phyloP scores from a whole-genome alignment of 148 eudicot genomes.

The Suaeda aralocaspica region DNA sequence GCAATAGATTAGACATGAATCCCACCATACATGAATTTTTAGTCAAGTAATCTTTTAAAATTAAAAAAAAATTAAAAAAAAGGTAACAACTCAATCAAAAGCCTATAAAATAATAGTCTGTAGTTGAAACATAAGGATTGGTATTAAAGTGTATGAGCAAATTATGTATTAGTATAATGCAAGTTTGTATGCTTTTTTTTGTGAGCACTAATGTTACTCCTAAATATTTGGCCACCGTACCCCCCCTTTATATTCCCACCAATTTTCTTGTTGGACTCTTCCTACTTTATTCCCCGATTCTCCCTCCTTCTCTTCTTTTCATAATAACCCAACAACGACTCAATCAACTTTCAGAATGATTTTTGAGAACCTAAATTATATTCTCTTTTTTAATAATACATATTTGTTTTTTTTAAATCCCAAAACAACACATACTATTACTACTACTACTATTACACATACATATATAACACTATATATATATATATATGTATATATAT shows the following conservation, averaged over 20 bases:
- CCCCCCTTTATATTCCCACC: constrained; percentile 14
- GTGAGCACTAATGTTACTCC: constrained; percentile 16
- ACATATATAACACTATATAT: background rate
- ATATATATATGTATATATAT: constrained; percentile 6
- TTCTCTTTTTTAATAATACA: background rate
- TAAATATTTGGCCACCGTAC: constrained; percentile 26
- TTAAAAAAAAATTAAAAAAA: too few relatives aligned
- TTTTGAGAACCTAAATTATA: constrained; percentile 15
- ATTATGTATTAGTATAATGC: too few relatives aligned
- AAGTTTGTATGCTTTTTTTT: too few relatives aligned
- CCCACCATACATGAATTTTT: too few relatives aligned
- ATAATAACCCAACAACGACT: constrained; percentile 11
- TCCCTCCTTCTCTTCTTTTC: constrained; percentile 25
- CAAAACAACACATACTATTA: background rate
- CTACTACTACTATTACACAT: background rate
- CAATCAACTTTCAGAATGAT: constrained; percentile 27
- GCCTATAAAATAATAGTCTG: too few relatives aligned
- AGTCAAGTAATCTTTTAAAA: too few relatives aligned
- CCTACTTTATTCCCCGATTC: constrained; percentile 40
- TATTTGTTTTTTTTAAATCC: constrained; percentile 4
- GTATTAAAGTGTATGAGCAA: too few relatives aligned
- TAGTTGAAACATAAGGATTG: too few relatives aligned
- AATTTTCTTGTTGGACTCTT: constrained; percentile 30
- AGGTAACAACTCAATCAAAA: too few relatives aligned
- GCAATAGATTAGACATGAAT: too few relatives aligned